These are phyloP conservation scores for Penicillium alfredii DNA, from an alignment of 495 filamentous ascomycete genomes.

Conservation along the genomic window DNA sequence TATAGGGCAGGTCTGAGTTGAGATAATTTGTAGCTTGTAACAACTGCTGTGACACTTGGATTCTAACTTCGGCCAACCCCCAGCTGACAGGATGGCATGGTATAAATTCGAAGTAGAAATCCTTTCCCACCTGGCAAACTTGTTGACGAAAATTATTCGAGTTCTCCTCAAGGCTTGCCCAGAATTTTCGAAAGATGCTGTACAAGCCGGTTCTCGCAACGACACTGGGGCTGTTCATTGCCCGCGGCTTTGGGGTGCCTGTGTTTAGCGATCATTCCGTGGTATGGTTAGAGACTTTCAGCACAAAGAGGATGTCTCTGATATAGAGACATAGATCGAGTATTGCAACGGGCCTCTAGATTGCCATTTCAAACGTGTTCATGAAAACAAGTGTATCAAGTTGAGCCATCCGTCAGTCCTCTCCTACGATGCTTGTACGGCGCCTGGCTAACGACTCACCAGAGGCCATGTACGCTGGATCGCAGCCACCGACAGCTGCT, in stretches of 20 bases:
- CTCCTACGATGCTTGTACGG: not conserved
- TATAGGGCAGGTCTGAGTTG: not conserved
- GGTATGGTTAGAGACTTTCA: not conserved
- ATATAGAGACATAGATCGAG: not conserved
- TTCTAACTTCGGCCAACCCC: too few relatives aligned
- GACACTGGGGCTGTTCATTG: not conserved
- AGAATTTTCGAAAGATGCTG: too few relatives aligned
- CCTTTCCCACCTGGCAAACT: too few relatives aligned
- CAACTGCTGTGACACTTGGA: too few relatives aligned
- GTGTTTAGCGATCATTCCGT: not conserved
- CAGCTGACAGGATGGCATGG: too few relatives aligned
- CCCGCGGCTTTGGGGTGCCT: not conserved
- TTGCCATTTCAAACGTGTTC: constrained; percentile 1
- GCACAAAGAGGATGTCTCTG: not conserved
- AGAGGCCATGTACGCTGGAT: constrained; percentile 3
- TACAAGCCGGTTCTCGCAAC: not conserved
- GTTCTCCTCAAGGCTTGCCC: not conserved
- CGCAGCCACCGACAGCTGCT: not conserved
- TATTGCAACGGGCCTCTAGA: constrained; percentile 1
- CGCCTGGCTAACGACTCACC: not conserved
- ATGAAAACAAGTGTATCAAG: constrained; percentile 1
- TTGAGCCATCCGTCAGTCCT: constrained; percentile 1
- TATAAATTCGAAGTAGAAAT: too few relatives aligned
- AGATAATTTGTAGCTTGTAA: too few relatives aligned
- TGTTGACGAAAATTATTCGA: too few relatives aligned